Percentiles rank a stretch among this genome's conserved stretches.
These are phyloP conservation scores for Tylopilus vinaceipallidus DNA, from an alignment of 768 basidiomycete genomes.

Conservation along the genomic window DNA sequence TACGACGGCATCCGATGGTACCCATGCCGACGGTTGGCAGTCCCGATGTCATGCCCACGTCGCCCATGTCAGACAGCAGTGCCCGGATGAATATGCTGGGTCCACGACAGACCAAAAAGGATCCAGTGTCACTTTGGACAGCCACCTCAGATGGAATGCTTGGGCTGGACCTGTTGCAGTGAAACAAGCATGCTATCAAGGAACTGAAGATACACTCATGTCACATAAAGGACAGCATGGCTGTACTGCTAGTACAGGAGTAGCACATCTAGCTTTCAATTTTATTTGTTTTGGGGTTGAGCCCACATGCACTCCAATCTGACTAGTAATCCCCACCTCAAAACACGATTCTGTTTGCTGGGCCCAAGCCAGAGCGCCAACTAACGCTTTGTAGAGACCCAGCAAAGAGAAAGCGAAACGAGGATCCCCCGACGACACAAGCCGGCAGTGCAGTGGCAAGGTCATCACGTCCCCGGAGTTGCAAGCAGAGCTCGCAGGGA, in stretches of 20 bases:
- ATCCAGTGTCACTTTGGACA: conserved; percentile 16
- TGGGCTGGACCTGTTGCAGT: conserved; percentile 26
- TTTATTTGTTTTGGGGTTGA: no score
- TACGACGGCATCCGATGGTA: not conserved
- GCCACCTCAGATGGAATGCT: conserved; percentile 22
- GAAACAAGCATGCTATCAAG: conserved; percentile 12
- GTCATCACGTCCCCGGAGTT: conserved; percentile 40
- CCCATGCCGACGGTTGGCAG: not conserved
- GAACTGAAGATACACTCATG: conserved; percentile 10
- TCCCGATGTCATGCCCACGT: not conserved
- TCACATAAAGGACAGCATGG: conserved; percentile 23
- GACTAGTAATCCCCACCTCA: no score
- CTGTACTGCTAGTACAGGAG: conserved; percentile 19
- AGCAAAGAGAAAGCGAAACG: conserved; percentile 20
- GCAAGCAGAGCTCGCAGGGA: conserved; percentile 39
- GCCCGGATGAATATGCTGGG: not conserved
- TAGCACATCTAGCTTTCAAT: no score
- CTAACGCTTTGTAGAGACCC: not conserved
- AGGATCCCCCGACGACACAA: conserved; percentile 64
- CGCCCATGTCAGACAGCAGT: conserved; percentile 9
- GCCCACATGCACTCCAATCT: no score
- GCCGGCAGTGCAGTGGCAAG: conserved; percentile 42
- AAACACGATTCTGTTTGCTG: conserved; percentile 14
- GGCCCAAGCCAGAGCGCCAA: not conserved
- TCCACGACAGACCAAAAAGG: not conserved